Base-by-base conservation (phyloP, 495 filamentous ascomycete species). In the Aspergillus sclerotioniger region DNA sequence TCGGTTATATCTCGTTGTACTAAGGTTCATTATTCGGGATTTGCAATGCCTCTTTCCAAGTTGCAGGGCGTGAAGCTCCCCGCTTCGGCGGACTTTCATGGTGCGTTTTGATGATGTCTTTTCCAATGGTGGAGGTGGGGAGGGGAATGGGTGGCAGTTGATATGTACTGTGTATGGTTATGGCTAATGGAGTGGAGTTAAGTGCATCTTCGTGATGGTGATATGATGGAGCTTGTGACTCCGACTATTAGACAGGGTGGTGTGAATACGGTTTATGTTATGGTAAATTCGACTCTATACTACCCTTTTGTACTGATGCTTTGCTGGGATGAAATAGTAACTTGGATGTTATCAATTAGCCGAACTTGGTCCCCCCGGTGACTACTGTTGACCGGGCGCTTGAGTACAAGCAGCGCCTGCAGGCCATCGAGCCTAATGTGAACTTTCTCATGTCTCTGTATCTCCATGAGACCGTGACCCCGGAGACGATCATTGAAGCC, bases 401-500 rank as follows among this genome's bases (percentile, higher is more conserved):
- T 16, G 84, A 87, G 52, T 97, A 96, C 75, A 80, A 87, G 62
- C 71, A 79, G 51, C 76, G 78, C 8, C 80, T 97, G 49, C 74
- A 82, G 61, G 76, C 80, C 51, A 75, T 92, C 61, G 89, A 88
- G 49, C 86, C 87, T 0, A 80, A 82, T 35, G 86, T 96, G 44
- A 85, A 81, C 55, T 96, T 85, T 67, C 82, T 96, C 55, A 96
- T 97, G 92, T 89, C 90, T 4, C 80, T 97, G 25, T 97, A 94
- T 68, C 83, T 95, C 35, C 87, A 90, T 65, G 80, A 87, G 46
- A 82, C 76, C 28, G 82, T 96, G 50, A 96, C 89, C 3, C 89
- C 92, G 6, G 87, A 88, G 33, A 84, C 84, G 12, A 90, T 97
- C 56, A 78, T 80, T 45, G 84, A 88, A 62, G 91, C 91, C 25